Base-by-base conservation (phyloP, 2,329 filamentous ascomycete genomes). In the Colletotrichum sp. region DNA sequence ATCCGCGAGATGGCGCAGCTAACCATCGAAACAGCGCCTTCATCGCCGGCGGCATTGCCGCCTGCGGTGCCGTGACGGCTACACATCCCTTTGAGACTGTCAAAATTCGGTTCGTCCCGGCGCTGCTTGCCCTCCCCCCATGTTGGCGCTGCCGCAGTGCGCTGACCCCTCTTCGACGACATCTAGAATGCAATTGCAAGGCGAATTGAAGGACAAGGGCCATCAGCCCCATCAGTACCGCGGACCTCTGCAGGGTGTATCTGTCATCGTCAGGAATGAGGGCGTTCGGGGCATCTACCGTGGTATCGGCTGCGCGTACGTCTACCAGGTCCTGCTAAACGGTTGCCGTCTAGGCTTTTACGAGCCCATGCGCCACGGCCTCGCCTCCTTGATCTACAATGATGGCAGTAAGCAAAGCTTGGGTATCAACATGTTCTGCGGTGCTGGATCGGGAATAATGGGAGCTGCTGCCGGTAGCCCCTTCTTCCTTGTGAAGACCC, bases 31-130 rank as follows among this genome's bases (percentile, higher is more conserved):
- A 75, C 81, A 92, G 96, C 80, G 95, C 96, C 77, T 99, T 99
- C 89, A 92, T 99, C 82, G 96, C 97, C 73, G 97, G 97, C 84
- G 97, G 97, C 84, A 95, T 99, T 83, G 97, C 97, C 83, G 97
- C 97, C 79, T 99, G 96, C 87, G 97, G 97, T 83, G 97, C 97
- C 79, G 97, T 99, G 74, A 99, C 96, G 55, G 96, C 98, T 79
- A 99, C 97, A 67, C 97, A 99, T 86, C 96, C 96, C 73, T 99
- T 99, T 88, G 97, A 99, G 87, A 99, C 96, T 15, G 96, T 99
- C 84, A 99, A 99, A 91, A 99, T 99, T 84, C 95, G 96, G 94
- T 96, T 89, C 83, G 89, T 80, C 83, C 59, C 18, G 52, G 32
- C 59, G 62, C 21, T 44, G 55, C 62, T 71, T 55, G 64, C 24